Evolutionary conservation across 768 basidiomycete genomes (phyloP).

Genomic region (Leucogyrophana mollusca): DNA sequence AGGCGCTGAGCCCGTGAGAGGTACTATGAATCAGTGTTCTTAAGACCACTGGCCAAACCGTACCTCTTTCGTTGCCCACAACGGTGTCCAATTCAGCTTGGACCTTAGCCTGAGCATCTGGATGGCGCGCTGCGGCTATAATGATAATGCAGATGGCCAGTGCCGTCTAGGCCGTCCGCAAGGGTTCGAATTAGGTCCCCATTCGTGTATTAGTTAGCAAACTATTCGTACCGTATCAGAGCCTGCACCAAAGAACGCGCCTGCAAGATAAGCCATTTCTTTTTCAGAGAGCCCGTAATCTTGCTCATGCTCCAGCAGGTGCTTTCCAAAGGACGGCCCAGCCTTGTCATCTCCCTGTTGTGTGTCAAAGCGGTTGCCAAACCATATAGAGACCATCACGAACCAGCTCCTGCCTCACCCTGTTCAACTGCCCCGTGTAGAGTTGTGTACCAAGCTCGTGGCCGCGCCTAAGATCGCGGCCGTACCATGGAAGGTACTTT

Average conservation of each 20-base stretch:
- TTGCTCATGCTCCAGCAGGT: slow-evolving; percentile 47
- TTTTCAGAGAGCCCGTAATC: slow-evolving; percentile 49
- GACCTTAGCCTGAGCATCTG: slow-evolving; percentile 46
- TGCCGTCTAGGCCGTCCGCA: slow-evolving; percentile 34
- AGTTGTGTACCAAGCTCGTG: slow-evolving; percentile 48
- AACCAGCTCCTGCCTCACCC: slow-evolving; percentile 44
- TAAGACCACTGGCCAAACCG: background rate
- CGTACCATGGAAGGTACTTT: slow-evolving; percentile 55
- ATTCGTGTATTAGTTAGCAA: background rate
- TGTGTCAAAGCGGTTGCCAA: background rate
- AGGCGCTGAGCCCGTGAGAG: slow-evolving; percentile 22
- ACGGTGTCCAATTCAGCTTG: slow-evolving; percentile 52
- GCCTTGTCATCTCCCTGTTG: slow-evolving; percentile 12
- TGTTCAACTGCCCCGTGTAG: slow-evolving; percentile 44
- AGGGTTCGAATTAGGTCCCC: background rate
- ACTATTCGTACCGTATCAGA: slow-evolving; percentile 42
- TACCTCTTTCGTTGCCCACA: slow-evolving; percentile 33
- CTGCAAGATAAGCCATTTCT: slow-evolving; percentile 57
- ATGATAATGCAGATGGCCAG: slow-evolving; percentile 47
- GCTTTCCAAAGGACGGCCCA: slow-evolving; percentile 49
- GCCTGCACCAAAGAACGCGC: slow-evolving; percentile 57
- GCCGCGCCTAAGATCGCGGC: slow-evolving; percentile 48
- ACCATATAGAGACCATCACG: background rate
- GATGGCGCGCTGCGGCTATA: slow-evolving; percentile 48
- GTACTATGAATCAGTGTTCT: no score